phyloP scores from a whole-genome alignment of 257 asterid species.

The Thymus quinquecostatus region DNA sequence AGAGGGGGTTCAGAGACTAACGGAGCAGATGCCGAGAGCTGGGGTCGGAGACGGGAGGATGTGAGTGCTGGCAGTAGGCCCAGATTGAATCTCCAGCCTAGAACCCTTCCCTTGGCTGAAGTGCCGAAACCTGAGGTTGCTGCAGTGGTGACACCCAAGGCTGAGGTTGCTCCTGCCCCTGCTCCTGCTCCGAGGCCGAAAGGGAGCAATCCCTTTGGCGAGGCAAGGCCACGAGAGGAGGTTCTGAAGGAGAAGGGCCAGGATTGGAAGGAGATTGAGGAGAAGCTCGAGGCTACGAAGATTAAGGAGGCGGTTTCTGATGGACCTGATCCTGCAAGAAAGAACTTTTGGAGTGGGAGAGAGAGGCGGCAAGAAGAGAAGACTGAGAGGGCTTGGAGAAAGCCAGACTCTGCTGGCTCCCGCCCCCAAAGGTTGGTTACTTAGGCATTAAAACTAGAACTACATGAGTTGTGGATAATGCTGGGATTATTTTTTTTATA shows the following conservation, averaged over 20 bases:
- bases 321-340: slow-evolving; percentile 44
- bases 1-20: slow-evolving; percentile 57
- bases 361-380: slow-evolving; percentile 50
- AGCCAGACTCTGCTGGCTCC: slow-evolving; percentile 54
- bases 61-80: slow-evolving; percentile 61
- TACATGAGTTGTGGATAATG: slow-evolving; percentile 9
- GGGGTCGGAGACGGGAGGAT: slow-evolving; percentile 77
- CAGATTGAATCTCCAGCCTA: slow-evolving; percentile 66
- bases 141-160: slow-evolving; percentile 43
- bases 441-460: slow-evolving; percentile 23
- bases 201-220: slow-evolving; percentile 83
- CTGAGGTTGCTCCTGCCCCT: slow-evolving; percentile 22
- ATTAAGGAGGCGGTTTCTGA: slow-evolving; percentile 53
- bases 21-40: slow-evolving; percentile 55
- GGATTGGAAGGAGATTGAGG: slow-evolving; percentile 87
- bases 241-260: slow-evolving; percentile 95
- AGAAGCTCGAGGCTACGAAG: slow-evolving; percentile 68
- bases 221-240: slow-evolving; percentile 97
- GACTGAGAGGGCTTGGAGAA: slow-evolving; percentile 81
- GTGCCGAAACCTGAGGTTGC: slow-evolving; percentile 37
- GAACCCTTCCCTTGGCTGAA: slow-evolving; percentile 45
- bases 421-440: slow-evolving; percentile 66
- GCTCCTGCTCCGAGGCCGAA: slow-evolving; percentile 47
- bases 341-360: slow-evolving; percentile 68
- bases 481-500: slow-evolving; percentile 12